Conservation (phyloP, 257 asterid species). For the Solanum pennellii region DNA sequence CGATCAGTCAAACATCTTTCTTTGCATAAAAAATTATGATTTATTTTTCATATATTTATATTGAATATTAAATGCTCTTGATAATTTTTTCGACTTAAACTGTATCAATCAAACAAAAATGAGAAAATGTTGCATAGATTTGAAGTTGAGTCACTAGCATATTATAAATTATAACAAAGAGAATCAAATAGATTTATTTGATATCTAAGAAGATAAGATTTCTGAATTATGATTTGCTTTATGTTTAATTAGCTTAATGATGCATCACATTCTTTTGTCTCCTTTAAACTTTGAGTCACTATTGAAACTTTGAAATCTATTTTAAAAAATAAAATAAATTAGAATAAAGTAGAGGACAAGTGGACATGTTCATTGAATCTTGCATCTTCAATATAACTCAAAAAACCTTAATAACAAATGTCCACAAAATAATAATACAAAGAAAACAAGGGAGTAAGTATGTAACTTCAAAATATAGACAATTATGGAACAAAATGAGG, state of each 20-base stretch:
- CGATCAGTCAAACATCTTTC: neutral
- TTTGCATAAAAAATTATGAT: too few species aligned
- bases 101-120: neutral
- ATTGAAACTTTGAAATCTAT: neutral
- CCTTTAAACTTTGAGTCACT: neutral
- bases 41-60: too few species aligned
- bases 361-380: constrained; percentile 3
- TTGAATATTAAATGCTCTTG: too few species aligned
- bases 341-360: neutral
- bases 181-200: neutral
- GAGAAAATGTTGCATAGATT: neutral
- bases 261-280: neutral
- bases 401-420: neutral
- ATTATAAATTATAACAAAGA: neutral
- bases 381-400: neutral
- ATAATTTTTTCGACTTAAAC: too few species aligned
- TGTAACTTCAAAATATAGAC: neutral
- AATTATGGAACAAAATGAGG: neutral
- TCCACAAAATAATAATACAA: neutral
- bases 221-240: neutral
- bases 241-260: neutral
- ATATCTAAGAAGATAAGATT: neutral
- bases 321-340: neutral
- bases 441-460: neutral
- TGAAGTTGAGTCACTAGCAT: neutral